Conservation (phyloP, 2,329 filamentous ascomycete genomes). For the Colletotrichum australisinense region DNA sequence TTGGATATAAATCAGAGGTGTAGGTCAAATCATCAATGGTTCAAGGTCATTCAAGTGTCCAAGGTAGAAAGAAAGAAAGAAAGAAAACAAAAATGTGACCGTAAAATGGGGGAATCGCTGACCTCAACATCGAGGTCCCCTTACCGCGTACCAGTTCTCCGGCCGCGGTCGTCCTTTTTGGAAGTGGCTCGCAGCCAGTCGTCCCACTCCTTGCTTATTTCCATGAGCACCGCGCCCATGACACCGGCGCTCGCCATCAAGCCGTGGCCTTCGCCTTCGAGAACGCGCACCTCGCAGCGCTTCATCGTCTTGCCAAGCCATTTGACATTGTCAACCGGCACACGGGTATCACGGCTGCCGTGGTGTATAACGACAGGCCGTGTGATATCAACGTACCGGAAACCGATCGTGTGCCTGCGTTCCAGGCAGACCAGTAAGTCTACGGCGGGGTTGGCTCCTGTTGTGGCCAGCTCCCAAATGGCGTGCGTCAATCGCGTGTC, state of each 20-base stretch:
- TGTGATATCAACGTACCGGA: conserved; percentile 96
- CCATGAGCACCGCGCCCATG: conserved; percentile 94
- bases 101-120: background rate
- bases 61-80: background rate
- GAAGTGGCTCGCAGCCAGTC: conserved; percentile 77
- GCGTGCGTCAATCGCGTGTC: conserved; percentile 89
- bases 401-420: conserved; percentile 89
- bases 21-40: conserved; percentile 10
- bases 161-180: conserved; percentile 34
- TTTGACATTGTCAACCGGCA: conserved; percentile 93
- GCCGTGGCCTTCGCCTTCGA: conserved; percentile 93
- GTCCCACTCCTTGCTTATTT: conserved; percentile 95
- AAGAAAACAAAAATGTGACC: background rate
- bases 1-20: conserved; percentile 3
- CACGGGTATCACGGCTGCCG: conserved; percentile 87
- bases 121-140: background rate
- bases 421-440: conserved; percentile 94
- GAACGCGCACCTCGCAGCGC: conserved; percentile 87
- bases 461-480: conserved; percentile 94
- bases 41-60: conserved; percentile 3
- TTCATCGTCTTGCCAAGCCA: conserved; percentile 97
- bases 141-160: conserved; percentile 29
- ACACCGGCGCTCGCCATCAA: conserved; percentile 94
- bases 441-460: conserved; percentile 91
- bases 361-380: conserved; percentile 94